Percentiles rank a stretch among this genome's conserved stretches.
Evolutionary conservation across 2,329 filamentous ascomycete genomes (phyloP).

Genomic region (Chrysosporium keratinophilum): DNA sequence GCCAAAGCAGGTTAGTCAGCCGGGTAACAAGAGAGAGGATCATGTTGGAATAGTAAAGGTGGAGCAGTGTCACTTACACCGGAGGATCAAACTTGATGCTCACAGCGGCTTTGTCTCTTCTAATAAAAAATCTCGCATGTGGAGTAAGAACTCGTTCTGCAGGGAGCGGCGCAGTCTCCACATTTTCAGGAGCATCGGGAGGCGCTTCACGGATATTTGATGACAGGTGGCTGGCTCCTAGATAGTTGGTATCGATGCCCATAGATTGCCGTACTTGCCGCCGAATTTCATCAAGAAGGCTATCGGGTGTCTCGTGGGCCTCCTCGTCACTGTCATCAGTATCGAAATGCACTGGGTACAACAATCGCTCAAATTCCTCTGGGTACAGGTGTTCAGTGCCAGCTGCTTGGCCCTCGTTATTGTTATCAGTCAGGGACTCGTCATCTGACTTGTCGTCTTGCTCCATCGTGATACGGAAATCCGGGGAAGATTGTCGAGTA

Average conservation of each 20-base stretch:
- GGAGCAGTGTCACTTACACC: slow-evolving; percentile 26
- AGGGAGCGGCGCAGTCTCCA: not conserved
- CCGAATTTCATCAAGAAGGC: slow-evolving; percentile 5
- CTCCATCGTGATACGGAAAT: slow-evolving; percentile 29
- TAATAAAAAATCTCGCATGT: slow-evolving; percentile 74
- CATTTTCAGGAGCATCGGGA: not conserved
- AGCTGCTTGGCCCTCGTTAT: slow-evolving; percentile 20
- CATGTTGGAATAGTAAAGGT: not conserved
- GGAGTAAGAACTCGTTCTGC: slow-evolving; percentile 49
- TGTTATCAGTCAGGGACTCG: slow-evolving; percentile 27
- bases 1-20: slow-evolving; percentile 11
- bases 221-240: not conserved
- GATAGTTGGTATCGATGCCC: not conserved
- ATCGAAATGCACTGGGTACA: slow-evolving; percentile 7
- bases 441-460: slow-evolving; percentile 31
- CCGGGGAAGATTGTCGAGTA: slow-evolving; percentile 10
- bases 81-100: slow-evolving; percentile 61
- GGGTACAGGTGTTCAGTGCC: slow-evolving; percentile 22
- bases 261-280: slow-evolving; percentile 1
- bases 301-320: slow-evolving; percentile 1
- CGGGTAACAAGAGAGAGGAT: not conserved
- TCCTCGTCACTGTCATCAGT: slow-evolving; percentile 7
- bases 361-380: slow-evolving; percentile 15
- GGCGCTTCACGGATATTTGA: not conserved
- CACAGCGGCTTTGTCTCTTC: slow-evolving; percentile 70